A percentile compares a stretch with the other conserved stretches of the same genome.
These are phyloP conservation scores for Posidonia australis DNA, from an alignment of 106 monocot species.

Conservation along the genomic window DNA sequence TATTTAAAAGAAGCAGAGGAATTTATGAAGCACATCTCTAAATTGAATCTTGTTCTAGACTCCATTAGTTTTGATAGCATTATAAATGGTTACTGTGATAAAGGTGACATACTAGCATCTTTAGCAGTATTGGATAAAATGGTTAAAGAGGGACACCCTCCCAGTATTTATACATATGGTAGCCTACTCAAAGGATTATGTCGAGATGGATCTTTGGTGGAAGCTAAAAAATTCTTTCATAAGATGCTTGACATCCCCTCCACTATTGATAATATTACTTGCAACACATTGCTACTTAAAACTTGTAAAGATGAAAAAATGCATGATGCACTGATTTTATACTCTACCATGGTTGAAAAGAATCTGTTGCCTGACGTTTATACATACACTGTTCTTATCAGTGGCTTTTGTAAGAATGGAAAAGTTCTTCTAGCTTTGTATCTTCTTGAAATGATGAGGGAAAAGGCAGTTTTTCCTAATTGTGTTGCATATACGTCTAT, in stretches of 20 bases:
- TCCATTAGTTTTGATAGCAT: constrained; percentile 37
- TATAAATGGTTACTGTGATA: constrained; percentile 40
- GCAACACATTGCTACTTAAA: constrained; percentile 48
- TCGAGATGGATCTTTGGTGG: constrained; percentile 33
- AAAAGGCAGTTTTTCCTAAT: constrained; percentile 35
- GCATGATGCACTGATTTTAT: constrained; percentile 46
- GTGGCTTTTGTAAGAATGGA: constrained; percentile 49
- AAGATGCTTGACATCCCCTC: constrained; percentile 28
- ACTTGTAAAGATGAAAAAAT: constrained; percentile 50
- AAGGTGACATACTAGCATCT: constrained; percentile 32
- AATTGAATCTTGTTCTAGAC: constrained; percentile 31
- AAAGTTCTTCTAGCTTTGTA: constrained; percentile 48
- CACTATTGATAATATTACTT: constrained; percentile 22
- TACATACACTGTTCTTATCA: constrained; percentile 60
- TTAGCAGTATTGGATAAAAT: constrained; percentile 54
- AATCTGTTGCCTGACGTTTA: constrained; percentile 44
- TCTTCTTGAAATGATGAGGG: constrained; percentile 39
- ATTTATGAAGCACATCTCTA: constrained; percentile 58
- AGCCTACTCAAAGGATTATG: constrained; percentile 66
- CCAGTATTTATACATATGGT: constrained; percentile 34
- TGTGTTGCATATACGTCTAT: constrained; percentile 64
- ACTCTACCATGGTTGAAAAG: constrained; percentile 47
- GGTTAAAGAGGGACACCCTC: constrained; percentile 29
- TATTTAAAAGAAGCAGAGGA: constrained; percentile 41
- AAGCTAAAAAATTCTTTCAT: constrained; percentile 39